Conservation (phyloP, 306 rosid species). For the Psophocarpus tetragonolobus region DNA sequence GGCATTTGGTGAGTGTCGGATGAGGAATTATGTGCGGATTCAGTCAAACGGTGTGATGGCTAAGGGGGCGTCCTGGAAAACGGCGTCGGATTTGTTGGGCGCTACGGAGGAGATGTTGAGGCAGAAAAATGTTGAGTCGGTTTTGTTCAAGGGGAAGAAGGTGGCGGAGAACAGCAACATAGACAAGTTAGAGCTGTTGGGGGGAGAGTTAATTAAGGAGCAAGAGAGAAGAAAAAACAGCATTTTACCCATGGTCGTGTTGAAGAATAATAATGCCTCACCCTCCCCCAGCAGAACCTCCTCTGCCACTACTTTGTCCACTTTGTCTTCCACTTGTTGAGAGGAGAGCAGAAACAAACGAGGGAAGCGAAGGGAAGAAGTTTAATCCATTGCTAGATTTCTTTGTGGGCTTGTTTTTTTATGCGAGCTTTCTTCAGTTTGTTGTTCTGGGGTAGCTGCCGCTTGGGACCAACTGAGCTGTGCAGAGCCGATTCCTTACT, state of each 20-base stretch:
- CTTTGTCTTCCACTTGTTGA: constrained; percentile 59
- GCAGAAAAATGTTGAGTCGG: constrained; percentile 77
- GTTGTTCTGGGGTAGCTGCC: constrained; percentile 52
- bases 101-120: constrained; percentile 60
- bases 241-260: constrained; percentile 60
- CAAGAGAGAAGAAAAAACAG: constrained; percentile 75
- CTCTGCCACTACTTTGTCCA: constrained; percentile 78
- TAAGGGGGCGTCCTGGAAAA: constrained; percentile 22
- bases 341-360: neutral
- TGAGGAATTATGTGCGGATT: constrained; percentile 70
- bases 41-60: constrained; percentile 61
- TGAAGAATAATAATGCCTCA: constrained; percentile 57
- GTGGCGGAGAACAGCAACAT: constrained; percentile 59
- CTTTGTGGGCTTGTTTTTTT: constrained; percentile 17
- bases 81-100: constrained; percentile 47
- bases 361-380: constrained; percentile 1
- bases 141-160: constrained; percentile 73
- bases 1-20: constrained; percentile 75
- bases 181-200: constrained; percentile 71
- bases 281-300: constrained; percentile 90
- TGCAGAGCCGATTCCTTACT: constrained; percentile 45
- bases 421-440: constrained; percentile 21
- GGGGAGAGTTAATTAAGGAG: constrained; percentile 68
- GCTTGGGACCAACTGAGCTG: constrained; percentile 62
- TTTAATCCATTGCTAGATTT: constrained; percentile 10